Evolutionary conservation across 805 yeast species (phyloP), one percentile per base, ranked within the genome.

Genomic region (Crinitomyces ghanaensis): DNA sequence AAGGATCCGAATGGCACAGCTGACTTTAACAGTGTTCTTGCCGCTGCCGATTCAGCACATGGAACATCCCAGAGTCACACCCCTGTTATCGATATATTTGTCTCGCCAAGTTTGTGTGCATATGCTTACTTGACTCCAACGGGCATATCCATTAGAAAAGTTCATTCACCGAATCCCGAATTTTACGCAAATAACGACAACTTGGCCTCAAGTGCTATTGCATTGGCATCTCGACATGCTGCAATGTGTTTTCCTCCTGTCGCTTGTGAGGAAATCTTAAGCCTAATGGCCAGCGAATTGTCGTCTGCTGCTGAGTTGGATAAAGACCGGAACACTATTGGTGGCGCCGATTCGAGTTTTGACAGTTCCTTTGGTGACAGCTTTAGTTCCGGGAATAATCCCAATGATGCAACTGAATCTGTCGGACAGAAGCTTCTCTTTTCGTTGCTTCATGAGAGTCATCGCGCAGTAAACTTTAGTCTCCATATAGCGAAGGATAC

Each of bases 391-490:
- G n/a, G n/a, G n/a, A n/a, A n/a, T n/a, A n/a, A n/a, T n/a, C n/a
- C n/a, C n/a, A n/a, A n/a, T n/a, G n/a, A n/a, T n/a, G n/a, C n/a
- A n/a, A 34, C 41, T n/a, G 50, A 17, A 38, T 50, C 14, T 31
- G 40, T 29, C 6, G 15, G 22, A 8, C 49, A 49, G 37, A 48
- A 56, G 44, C 62, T 63, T 24, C 59, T 54, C 45, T 53, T 54
- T 6, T 56, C 68, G 1, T 55, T 77, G 2, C 50, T 78, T 12
- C 62, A 69, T 35, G 94, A 84, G 49, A 65, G 77, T 2, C 93
- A 83, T 49, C 57, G 74, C n/a, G 75, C 91, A 1, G 67, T 84
- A 39, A 78, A 74, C 46, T 75, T 83, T 46, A 72, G 74, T 20
- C 63, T 83, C 34, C 81, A 78, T 48, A 71, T 74, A 30, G 68